These are phyloP conservation scores for Aspergillus glaucus DNA, from an alignment of 2,329 filamentous ascomycete genomes.

Conservation along the genomic window DNA sequence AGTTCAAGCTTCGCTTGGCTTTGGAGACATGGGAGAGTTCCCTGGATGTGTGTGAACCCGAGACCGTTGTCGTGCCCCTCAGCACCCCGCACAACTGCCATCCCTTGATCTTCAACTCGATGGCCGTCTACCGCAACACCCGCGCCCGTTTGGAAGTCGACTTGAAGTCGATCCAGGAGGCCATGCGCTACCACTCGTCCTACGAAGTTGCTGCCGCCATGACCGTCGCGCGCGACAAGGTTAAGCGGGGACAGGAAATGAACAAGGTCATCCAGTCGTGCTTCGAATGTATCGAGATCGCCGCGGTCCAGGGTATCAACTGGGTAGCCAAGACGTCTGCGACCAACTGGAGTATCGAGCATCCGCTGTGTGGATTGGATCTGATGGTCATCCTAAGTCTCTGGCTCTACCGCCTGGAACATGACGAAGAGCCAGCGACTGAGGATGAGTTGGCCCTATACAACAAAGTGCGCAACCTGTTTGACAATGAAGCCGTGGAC, in stretches of 20 bases:
- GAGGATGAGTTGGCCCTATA: constrained; percentile 39
- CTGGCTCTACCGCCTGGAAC: constrained; percentile 98
- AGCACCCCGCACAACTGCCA: constrained; percentile 94
- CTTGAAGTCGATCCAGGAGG: constrained; percentile 91
- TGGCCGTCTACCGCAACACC: constrained; percentile 93
- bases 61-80: constrained; percentile 78
- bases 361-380: constrained; percentile 92
- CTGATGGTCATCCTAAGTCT: constrained; percentile 96
- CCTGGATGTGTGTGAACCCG: constrained; percentile 84
- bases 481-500: constrained; percentile 84
- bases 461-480: constrained; percentile 70
- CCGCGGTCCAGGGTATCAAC: constrained; percentile 85
- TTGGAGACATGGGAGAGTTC: constrained; percentile 99
- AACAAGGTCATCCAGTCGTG: constrained; percentile 97
- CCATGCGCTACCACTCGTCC: constrained; percentile 90
- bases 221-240: constrained; percentile 87
- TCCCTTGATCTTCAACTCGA: constrained; percentile 94
- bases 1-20: constrained; percentile 93
- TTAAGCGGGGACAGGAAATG: constrained; percentile 94
- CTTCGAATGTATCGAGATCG: constrained; percentile 95
- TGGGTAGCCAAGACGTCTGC: constrained; percentile 98
- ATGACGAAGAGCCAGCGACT: constrained; percentile 75
- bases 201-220: constrained; percentile 96
- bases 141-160: constrained; percentile 89
- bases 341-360: constrained; percentile 98